Base-by-base conservation (phyloP, 2,329 filamentous ascomycete species). In the Beauveria asiatica region DNA sequence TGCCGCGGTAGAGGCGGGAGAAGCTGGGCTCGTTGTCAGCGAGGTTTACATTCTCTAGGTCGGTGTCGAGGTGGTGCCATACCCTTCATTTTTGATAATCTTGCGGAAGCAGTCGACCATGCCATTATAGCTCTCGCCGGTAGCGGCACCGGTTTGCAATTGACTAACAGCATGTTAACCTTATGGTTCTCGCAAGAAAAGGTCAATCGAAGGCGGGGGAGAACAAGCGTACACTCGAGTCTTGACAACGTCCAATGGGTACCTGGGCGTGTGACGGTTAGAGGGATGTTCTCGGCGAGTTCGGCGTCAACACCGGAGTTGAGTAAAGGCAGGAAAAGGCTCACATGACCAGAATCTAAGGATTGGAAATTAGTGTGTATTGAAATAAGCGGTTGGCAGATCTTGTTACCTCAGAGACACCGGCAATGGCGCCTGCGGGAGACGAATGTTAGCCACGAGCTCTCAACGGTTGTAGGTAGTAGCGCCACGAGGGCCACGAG, bases 51-150 rank as follows among this genome's bases (percentile, higher is more conserved):
- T n/a, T 21, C 5, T 4, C 6, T 37, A 2, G 7, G 21, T 19
- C 6, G 48, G n/a, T 6, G 48, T 23, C 23, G 41, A 3, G 30
- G n/a, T 25, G 9, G 49, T 17, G 49, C 10, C 39, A 45, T 84
- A 95, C 91, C 94, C 94, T 80, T 99, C 94, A 74, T 95, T 88
- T 76, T 85, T 88, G 74, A 99, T 85, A 70, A 99, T 99, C 84
- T 99, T 99, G 72, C 85, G 83, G 82, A 99, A 96, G 81, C 93
- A 97, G 77, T 99, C 94, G 62, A 97, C 72, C 92, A 97, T 99
- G 82, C 94, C 91, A 79, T 85, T 96, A 83, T 99, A 97, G 67
- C 83, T 80, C 69, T 97, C 94, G 66, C 87, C 87, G 62, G 91
- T 90, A 23, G 80, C 78, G 48, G 80, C 84, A 69, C 87, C 88